Conservation (phyloP, 2,329 filamentous ascomycete genomes). For the Fusarium bulbicola region DNA sequence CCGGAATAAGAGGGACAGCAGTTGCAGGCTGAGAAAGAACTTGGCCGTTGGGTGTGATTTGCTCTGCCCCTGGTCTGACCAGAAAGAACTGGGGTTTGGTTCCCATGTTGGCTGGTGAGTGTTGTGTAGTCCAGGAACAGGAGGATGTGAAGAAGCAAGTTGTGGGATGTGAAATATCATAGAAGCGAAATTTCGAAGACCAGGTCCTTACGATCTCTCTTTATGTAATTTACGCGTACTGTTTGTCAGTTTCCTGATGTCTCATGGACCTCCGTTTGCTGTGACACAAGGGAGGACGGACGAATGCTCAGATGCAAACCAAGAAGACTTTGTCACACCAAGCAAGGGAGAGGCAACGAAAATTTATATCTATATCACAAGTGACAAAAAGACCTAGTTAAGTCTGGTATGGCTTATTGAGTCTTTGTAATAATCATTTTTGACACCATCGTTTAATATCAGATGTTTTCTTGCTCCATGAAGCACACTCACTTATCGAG, state of each 20-base stretch:
- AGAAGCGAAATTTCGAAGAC: not conserved
- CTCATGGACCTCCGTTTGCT: constrained; percentile 5
- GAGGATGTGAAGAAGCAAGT: not conserved
- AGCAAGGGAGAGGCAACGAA: not conserved
- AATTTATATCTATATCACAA: not conserved
- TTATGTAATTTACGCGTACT: constrained; percentile 2
- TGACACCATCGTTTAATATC: not conserved
- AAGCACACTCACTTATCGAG: constrained; percentile 37
- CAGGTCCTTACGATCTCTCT: not conserved
- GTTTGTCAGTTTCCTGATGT: not conserved
- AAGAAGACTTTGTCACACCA: constrained; percentile 1
- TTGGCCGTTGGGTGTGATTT: constrained; percentile 33
- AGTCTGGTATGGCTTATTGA: not conserved
- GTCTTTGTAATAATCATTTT: not conserved
- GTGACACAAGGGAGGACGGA: constrained; percentile 20
- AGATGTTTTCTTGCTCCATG: not conserved
- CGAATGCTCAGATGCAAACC: not conserved
- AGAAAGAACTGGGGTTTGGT: constrained; percentile 51
- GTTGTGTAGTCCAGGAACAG: not conserved
- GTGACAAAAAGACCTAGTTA: not conserved
- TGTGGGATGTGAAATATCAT: not conserved
- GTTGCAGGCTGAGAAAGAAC: constrained; percentile 42
- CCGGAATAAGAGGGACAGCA: constrained; percentile 63
- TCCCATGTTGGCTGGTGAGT: constrained; percentile 21
- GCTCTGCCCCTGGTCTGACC: constrained; percentile 49